Conservation (phyloP, 805 yeast species). For the Scheffersomyces lignosus region DNA sequence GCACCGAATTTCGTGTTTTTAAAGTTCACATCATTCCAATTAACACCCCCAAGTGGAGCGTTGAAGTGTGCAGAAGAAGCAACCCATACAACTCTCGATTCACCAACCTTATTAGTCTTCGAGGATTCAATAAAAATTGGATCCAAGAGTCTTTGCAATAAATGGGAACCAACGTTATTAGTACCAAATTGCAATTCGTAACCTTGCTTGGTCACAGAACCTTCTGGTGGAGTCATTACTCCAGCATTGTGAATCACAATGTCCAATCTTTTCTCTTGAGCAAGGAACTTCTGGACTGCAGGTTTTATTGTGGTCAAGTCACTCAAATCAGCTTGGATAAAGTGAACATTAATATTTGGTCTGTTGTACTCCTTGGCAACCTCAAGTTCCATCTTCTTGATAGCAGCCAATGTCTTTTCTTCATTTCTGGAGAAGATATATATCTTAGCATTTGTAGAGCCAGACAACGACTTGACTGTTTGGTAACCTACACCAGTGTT, state of each 20-base stretch:
- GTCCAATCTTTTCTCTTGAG: constrained; percentile 15
- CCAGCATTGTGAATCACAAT: constrained; percentile 25
- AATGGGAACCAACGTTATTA: constrained; percentile 46
- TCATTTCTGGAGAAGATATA: constrained; percentile 36
- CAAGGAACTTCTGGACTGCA: constrained; percentile 27
- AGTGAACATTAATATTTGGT: constrained; percentile 4
- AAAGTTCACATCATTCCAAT: constrained; percentile 31
- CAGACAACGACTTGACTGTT: constrained; percentile 27
- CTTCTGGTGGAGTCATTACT: constrained; percentile 39
- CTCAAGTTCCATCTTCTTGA: constrained; percentile 22
- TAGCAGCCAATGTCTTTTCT: constrained; percentile 27
- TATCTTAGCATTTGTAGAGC: constrained; percentile 30
- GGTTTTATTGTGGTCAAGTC: constrained; percentile 11
- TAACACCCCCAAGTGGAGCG: constrained; percentile 31
- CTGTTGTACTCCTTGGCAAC: constrained; percentile 18
- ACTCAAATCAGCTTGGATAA: constrained; percentile 7
- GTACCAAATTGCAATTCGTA: constrained; percentile 48
- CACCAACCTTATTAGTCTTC: constrained; percentile 15
- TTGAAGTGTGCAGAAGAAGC: constrained; percentile 37
- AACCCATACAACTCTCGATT: constrained; percentile 46
- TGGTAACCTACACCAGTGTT: constrained; percentile 37
- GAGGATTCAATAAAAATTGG: constrained; percentile 39
- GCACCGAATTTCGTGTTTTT: constrained; percentile 8
- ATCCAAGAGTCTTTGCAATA: constrained; percentile 39
- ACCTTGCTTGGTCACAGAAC: constrained; percentile 41